These are phyloP conservation scores for Eimeria tenella DNA, from an alignment of 169 alveolate species.

Conservation along the genomic window DNA sequence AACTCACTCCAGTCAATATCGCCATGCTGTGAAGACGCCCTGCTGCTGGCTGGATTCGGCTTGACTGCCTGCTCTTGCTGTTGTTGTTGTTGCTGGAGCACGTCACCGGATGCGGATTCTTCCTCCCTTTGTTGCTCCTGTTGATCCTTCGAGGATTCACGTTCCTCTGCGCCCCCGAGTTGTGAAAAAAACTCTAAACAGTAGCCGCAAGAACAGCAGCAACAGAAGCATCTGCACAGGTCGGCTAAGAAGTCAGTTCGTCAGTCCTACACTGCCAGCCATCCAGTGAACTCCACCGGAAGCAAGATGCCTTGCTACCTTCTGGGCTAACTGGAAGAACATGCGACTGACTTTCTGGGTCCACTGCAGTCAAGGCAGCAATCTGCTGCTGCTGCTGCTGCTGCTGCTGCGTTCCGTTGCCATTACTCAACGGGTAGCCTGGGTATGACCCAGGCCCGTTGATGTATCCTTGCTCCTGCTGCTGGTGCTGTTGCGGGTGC, in stretches of 20 bases:
- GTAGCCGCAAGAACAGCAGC: constrained; percentile 2
- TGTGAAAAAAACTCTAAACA: constrained; percentile 70
- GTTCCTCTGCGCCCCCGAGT: constrained; percentile 42
- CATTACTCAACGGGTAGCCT: constrained; percentile 17
- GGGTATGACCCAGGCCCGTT: not conserved
- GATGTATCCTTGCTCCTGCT: constrained; percentile 21
- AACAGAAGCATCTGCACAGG: not conserved
- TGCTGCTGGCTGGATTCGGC: not conserved
- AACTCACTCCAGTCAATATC: constrained; percentile 51
- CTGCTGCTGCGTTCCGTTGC: not conserved
- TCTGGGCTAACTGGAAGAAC: not conserved
- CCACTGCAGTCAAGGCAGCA: constrained; percentile 32
- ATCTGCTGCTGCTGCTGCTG: constrained; percentile 25
- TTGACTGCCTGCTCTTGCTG: constrained; percentile 29
- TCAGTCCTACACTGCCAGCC: not conserved
- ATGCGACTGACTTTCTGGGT: constrained; percentile 30
- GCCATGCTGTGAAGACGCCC: constrained; percentile 8
- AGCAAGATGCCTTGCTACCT: not conserved
- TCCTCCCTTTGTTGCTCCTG: constrained; percentile 3
- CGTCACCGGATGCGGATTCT: not conserved
- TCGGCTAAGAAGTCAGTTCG: not conserved
- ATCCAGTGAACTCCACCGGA: not conserved
- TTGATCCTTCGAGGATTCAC: not conserved
- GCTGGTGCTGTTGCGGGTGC: constrained; percentile 65
- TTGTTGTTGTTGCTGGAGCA: constrained; percentile 26